A percentile compares a stretch with the other conserved stretches of the same genome.
Conservation (phyloP, 2,329 filamentous ascomycete species). For the Phoma herbarum region DNA sequence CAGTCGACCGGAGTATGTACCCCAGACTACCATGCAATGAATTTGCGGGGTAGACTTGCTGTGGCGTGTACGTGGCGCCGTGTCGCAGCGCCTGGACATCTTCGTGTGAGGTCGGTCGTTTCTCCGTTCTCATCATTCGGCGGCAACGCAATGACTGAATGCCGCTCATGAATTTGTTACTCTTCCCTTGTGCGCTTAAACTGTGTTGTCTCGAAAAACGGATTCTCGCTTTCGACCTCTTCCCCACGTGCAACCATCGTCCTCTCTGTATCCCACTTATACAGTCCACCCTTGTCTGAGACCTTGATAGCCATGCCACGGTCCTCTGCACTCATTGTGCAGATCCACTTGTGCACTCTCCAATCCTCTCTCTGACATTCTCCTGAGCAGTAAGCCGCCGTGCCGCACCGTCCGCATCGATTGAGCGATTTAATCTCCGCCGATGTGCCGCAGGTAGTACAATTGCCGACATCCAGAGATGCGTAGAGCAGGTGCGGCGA, state of each 20-base stretch:
- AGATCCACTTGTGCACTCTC: conserved; percentile 36
- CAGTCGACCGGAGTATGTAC: not conserved
- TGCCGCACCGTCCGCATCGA: conserved; percentile 35
- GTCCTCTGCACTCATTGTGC: conserved; percentile 33
- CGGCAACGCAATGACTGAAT: not conserved
- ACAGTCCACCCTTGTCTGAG: conserved; percentile 32
- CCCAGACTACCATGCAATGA: not conserved
- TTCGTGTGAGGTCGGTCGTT: not conserved
- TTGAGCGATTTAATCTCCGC: conserved; percentile 16
- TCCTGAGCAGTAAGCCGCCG: conserved; percentile 33
- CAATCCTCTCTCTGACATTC: conserved; percentile 33
- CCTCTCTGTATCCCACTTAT: conserved; percentile 31
- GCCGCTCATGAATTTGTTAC: not conserved
- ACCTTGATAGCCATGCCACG: conserved; percentile 33
- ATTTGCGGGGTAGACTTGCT: conserved; percentile 5
- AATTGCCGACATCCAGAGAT: conserved; percentile 20
- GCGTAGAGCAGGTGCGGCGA: conserved; percentile 35
- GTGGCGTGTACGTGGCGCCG: not conserved
- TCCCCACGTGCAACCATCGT: conserved; percentile 22
- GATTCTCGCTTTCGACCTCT: conserved; percentile 30
- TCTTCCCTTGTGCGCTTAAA: conserved; percentile 3
- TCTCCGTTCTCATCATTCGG: not conserved
- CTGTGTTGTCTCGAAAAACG: conserved; percentile 25
- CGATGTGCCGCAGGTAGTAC: conserved; percentile 25
- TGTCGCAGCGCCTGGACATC: not conserved